Evolutionary conservation across 2,329 filamentous ascomycete genomes (phyloP).

Genomic region (Botrytis pseudocinerea): DNA sequence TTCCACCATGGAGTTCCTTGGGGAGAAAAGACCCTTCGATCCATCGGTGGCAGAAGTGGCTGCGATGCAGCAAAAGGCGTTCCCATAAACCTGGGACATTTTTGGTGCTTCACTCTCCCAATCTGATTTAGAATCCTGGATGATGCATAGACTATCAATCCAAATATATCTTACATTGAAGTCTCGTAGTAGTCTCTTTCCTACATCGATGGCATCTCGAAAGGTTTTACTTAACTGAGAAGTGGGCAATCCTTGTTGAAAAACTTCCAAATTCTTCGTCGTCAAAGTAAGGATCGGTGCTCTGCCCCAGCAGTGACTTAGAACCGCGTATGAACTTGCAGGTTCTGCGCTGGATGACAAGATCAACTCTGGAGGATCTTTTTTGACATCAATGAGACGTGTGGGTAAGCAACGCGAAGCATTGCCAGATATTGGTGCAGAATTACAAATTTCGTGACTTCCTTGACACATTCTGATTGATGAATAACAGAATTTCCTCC

Average conservation of each 20-base stretch:
- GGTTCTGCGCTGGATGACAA: not conserved
- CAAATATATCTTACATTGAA: slow-evolving; percentile 20
- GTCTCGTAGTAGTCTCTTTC: not conserved
- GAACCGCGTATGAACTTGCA: slow-evolving; percentile 1
- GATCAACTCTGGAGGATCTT: not conserved
- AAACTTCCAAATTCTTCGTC: not conserved
- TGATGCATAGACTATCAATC: slow-evolving; percentile 25
- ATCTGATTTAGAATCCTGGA: slow-evolving; percentile 20
- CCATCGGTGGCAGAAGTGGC: slow-evolving; percentile 8
- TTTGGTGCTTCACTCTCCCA: slow-evolving; percentile 14
- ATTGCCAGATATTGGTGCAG: not conserved
- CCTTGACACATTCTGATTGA: not conserved
- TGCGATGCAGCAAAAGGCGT: slow-evolving; percentile 18
- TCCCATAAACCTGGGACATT: not conserved
- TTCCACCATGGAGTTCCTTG: not conserved
- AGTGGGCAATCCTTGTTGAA: not conserved
- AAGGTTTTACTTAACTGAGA: not conserved
- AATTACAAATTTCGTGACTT: not conserved
- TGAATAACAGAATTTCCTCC: not conserved
- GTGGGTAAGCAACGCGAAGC: not conserved
- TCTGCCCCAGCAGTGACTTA: slow-evolving; percentile 24
- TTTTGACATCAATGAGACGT: not conserved
- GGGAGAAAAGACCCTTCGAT: slow-evolving; percentile 9
- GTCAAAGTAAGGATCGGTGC: slow-evolving; percentile 11
- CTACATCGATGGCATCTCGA: not conserved